Evolutionary conservation across 75 land plant genomes (phyloP), one percentile per base, ranked within the genome.

Genomic region (Cryptomeria japonica): DNA sequence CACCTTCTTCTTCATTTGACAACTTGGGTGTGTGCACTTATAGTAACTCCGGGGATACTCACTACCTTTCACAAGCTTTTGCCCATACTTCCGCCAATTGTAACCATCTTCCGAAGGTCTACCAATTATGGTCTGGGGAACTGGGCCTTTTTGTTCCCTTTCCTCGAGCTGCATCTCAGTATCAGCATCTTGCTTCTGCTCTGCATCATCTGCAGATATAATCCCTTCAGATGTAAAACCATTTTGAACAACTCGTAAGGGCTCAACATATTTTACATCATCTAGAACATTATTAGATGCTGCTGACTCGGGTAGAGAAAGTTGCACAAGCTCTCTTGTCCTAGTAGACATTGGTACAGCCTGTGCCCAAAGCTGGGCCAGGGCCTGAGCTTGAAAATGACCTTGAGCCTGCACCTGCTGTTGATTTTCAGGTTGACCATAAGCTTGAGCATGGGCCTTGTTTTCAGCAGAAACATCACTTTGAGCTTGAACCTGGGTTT

Each of bases 81-180:
- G 96, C 58, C 97, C 97, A 90, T 96, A 96, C 87, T 96, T 96
- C 82, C 96, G 88, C 97, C 97, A 96, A 86, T 93, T 95, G 85
- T 92, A 96, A 36, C 96, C 97, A 91, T 96, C 96, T 58, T 94
- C 95, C 68, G 94, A 75, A 18, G 91, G 92, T 39, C 89, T 80
- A 32, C 92, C 93, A 73, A 51, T 64, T 84, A 49, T 86, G 42
- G 47, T 72, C 19, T 88, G 77, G 55, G 88, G 86, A 51, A 68
- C 83, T 85, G 85, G 51, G 46, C 85, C 83, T 28, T 86, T 83
- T 36, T 84, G 49, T 3, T 80, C 46, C 16, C 14, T 42, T 38
- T 76, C 84, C 11, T n/a, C 39, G 2, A 44, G 25, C 37, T 39
- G 51, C 37, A 44, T 22, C 80, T 86, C 22, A 32, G 86, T 34